Conservation (phyloP, 129 eudicot genomes). For the Flaveria linearis region DNA sequence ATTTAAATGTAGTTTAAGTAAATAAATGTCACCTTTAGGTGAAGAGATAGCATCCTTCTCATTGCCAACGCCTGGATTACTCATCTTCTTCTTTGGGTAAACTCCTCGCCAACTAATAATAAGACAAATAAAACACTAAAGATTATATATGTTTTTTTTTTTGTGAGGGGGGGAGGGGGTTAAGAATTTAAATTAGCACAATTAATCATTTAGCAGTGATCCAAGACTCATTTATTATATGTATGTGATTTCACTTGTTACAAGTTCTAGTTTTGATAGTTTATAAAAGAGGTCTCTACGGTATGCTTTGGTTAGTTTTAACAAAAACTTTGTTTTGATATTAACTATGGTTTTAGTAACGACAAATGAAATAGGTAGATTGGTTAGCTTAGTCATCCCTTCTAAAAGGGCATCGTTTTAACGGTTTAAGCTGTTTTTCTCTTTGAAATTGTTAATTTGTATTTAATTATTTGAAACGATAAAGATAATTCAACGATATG, state of each 20-base stretch:
- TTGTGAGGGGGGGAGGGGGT: no score
- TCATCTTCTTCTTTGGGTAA: constrained; percentile 37
- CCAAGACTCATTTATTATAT: background rate
- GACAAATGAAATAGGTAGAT: background rate
- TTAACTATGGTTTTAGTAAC: background rate
- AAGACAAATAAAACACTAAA: background rate
- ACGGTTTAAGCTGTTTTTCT: background rate
- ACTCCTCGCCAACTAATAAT: constrained; percentile 32
- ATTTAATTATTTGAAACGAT: background rate
- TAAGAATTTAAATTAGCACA: background rate
- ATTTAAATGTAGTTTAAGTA: no score
- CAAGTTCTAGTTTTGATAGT: background rate
- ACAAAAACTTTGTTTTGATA: no score
- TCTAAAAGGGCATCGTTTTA: background rate
- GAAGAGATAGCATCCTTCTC: constrained; percentile 47
- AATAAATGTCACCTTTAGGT: constrained; percentile 48
- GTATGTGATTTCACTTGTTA: background rate
- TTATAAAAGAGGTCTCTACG: background rate
- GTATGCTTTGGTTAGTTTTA: no score
- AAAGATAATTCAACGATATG: background rate
- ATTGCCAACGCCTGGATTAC: constrained; percentile 28
- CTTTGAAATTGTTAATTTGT: background rate
- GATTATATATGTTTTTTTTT: no score
- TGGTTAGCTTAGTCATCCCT: background rate
- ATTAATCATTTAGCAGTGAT: background rate